Conservation (phyloP, 805 yeast genomes). For the Maudiozyma pseudohumilis region DNA sequence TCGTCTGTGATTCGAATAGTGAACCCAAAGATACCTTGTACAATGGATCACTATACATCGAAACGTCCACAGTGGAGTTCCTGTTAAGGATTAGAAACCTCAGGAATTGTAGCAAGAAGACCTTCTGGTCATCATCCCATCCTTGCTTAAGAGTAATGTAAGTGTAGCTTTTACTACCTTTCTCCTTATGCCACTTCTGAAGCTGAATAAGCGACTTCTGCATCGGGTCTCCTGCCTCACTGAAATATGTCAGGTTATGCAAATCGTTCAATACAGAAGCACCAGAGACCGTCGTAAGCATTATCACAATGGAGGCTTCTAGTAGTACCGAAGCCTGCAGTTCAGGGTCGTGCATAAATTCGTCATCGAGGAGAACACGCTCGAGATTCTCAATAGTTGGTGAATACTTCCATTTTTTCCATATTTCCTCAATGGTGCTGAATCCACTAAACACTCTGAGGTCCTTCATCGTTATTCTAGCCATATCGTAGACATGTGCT, state of each 20-base stretch:
- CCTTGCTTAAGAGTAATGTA: constrained; percentile 2
- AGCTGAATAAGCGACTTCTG: neutral
- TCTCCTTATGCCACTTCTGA: constrained; percentile 1
- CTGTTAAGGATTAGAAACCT: constrained; percentile 3
- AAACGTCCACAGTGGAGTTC: neutral
- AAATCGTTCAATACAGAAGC: constrained; percentile 10
- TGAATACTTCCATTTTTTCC: constrained; percentile 1
- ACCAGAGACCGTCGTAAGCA: constrained; percentile 22
- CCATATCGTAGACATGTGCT: neutral
- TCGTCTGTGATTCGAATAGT: constrained; percentile 3
- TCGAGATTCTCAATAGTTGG: constrained; percentile 6
- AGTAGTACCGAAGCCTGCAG: neutral
- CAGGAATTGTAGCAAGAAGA: constrained; percentile 2
- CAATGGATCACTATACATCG: neutral
- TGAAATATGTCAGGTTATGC: constrained; percentile 1
- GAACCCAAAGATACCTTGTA: constrained; percentile 4
- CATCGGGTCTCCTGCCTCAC: neutral
- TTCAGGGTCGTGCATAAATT: constrained; percentile 3
- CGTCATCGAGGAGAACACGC: neutral
- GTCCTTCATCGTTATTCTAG: neutral
- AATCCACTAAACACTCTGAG: neutral
- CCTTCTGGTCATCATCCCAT: neutral
- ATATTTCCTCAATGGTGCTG: neutral
- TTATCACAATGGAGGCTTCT: constrained; percentile 9
- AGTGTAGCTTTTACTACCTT: neutral